Evolutionary conservation across 176 grass and related monocot species (phyloP).

Genomic region (Eremochloa ophiuroides): DNA sequence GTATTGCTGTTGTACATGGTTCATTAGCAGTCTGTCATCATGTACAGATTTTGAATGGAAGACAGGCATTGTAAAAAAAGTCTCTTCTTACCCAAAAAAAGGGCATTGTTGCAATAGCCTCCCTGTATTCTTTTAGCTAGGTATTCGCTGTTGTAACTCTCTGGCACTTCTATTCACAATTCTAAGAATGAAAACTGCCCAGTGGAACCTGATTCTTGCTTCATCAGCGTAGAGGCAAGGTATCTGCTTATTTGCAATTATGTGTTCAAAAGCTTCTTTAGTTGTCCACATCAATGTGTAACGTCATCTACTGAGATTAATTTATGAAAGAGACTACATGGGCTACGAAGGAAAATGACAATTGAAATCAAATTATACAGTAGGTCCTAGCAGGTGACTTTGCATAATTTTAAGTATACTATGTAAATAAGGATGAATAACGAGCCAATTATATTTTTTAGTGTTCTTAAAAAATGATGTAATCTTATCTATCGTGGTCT

Average conservation of each 20-base stretch:
- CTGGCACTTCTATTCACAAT: neutral
- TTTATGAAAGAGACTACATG: no score
- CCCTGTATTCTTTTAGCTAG: constrained; percentile 19
- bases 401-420: no score
- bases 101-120: neutral
- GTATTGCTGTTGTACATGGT: constrained; percentile 25
- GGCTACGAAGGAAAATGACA: no score
- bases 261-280: neutral
- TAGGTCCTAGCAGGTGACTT: no score
- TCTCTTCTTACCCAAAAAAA: neutral
- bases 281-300: no score
- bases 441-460: no score
- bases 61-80: constrained; percentile 13
- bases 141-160: constrained; percentile 15
- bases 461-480: no score
- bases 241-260: neutral
- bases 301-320: no score
- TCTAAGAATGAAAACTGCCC: neutral
- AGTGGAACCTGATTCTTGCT: neutral
- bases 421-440: no score
- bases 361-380: no score
- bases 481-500: no score
- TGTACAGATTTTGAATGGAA: constrained; percentile 31
- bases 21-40: constrained; percentile 11
- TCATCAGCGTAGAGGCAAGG: neutral